phyloP scores from a whole-genome alignment of 164 flowering plant genomes.

The Stephania cephalantha region DNA sequence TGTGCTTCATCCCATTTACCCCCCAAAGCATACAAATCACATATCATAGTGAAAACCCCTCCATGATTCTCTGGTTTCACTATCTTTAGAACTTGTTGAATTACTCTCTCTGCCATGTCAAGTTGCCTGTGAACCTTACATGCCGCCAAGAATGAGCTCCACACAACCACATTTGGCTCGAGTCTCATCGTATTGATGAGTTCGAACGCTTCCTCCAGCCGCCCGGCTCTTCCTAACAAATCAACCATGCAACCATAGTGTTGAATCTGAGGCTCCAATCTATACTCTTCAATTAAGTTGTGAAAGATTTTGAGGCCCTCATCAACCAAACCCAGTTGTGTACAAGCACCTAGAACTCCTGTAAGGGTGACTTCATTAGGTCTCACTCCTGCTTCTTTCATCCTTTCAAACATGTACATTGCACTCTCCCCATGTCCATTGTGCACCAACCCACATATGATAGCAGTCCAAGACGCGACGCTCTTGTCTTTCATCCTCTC shows the following conservation, averaged over 20 bases:
- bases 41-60: slow-evolving; percentile 52
- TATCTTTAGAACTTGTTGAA: slow-evolving; percentile 35
- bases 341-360: slow-evolving; percentile 53
- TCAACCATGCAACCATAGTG: slow-evolving; percentile 71
- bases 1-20: slow-evolving; percentile 57
- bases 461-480: slow-evolving; percentile 46
- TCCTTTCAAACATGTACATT: slow-evolving; percentile 32
- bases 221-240: slow-evolving; percentile 54
- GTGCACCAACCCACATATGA: slow-evolving; percentile 51
- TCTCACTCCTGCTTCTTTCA: slow-evolving; percentile 30
- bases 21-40: slow-evolving; percentile 42
- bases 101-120: slow-evolving; percentile 53
- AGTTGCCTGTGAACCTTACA: slow-evolving; percentile 54
- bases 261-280: slow-evolving; percentile 43
- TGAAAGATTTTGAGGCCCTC: slow-evolving; percentile 34
- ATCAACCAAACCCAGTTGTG: slow-evolving; percentile 37
- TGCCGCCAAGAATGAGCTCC: slow-evolving; percentile 55
- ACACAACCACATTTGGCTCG: slow-evolving; percentile 48
- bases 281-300: slow-evolving; percentile 33
- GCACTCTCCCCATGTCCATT: slow-evolving; percentile 39
- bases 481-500: slow-evolving; percentile 38
- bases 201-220: slow-evolving; percentile 51
- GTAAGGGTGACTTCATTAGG: slow-evolving; percentile 60
- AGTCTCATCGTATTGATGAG: slow-evolving; percentile 43
- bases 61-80: slow-evolving; percentile 52